Base-by-base conservation (phyloP, 1,139 yeast species). In the Taphrina communis region DNA sequence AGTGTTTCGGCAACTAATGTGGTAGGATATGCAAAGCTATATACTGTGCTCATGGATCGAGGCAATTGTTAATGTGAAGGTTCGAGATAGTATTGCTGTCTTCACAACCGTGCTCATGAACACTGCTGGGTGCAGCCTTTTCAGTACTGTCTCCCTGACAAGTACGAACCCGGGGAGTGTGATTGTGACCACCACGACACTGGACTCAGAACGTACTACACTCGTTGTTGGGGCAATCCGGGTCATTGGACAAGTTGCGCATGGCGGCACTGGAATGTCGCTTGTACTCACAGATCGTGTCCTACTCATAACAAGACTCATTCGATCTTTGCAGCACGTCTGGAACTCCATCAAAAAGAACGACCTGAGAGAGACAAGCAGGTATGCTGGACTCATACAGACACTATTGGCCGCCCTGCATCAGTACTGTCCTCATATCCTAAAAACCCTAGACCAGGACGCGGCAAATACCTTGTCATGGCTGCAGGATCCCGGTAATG, bases 11-110 rank as follows among this genome's bases (percentile, higher is more conserved):
- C 31, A 25, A 25, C 31, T 25, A 25, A 25, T 25, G 31, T 25
- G 2, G 6, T 8, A 60, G 39, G 65, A 60, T 7, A 60, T 60
- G 65, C 35, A 41, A 19, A 7, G 25, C 21, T 50, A 19, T 35
- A 41, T 60, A 12, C 9, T 62, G 11, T 35, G 41, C 14, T 42
- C 57, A 12, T 62, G 66, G 66, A 41, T 62, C 19, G 38, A 41
- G 35, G 19, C 42, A 14, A 52, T 62, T 39, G 66, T 51, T 6
- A 14, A 44, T 7, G 31, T 55, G 9, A 59, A 62, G 8, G 17
- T 62, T 5, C 66, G 66, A n/a, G 66, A 41, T 14, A 62, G 66
- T 31, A n/a, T 51, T 8, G 66, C 66, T 21, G 52, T 55, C 8
- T 41, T 62, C 59, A 62, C 66, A 31, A 62, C 51, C 14, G 52